Evolutionary conservation across 768 basidiomycete species (phyloP), one percentile per base, ranked within the genome.

Genomic region (Serpula lacrymans): DNA sequence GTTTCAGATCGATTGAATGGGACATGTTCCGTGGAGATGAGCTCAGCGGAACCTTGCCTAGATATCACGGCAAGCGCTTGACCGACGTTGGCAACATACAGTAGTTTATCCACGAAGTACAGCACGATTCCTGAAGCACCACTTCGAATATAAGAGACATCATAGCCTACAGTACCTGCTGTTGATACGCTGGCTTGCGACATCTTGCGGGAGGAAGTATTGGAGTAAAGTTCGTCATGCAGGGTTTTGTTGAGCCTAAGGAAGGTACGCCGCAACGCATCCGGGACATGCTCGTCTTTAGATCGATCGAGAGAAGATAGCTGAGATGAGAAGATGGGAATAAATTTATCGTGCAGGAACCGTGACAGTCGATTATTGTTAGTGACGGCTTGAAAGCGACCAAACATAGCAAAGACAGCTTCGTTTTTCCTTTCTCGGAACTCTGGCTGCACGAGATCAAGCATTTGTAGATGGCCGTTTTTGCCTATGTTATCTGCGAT

Each of bases 381-480:
- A 17, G 67, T 66, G 5, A 69, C 68, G 3, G 78, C 66, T 14
- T 79, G 72, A 5, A 80, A 71, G 2, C 86, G 78, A 11, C 95
- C 94, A 60, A 98, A 98, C 83, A 99, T 91, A 16, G 92, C 96
- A 53, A 99, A 96, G 14, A 99, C 70, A 10, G 90, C 90, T 58
- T 94, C 88, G 54, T 82, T 80, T 33, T 80, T 74, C 42, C 73
- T 69, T 11, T 76, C 79, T 6, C 85, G 79, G 64, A 94, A 96
- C 50, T 88, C 80, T 26, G 84, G 82, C 34, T 93, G 81, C 5
- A 95, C 95, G 18, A 98, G 75, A 62, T 99, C 96, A 48, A 96
- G 76, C 81, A 95, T 91, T 33, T 78, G 84, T 30, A 97, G 74
- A 39, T 80, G 78, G 34, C 92, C 87, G 45, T 78, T 75, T 42